Conservation (phyloP, 805 yeast genomes). For the Saturnispora mendoncae region DNA sequence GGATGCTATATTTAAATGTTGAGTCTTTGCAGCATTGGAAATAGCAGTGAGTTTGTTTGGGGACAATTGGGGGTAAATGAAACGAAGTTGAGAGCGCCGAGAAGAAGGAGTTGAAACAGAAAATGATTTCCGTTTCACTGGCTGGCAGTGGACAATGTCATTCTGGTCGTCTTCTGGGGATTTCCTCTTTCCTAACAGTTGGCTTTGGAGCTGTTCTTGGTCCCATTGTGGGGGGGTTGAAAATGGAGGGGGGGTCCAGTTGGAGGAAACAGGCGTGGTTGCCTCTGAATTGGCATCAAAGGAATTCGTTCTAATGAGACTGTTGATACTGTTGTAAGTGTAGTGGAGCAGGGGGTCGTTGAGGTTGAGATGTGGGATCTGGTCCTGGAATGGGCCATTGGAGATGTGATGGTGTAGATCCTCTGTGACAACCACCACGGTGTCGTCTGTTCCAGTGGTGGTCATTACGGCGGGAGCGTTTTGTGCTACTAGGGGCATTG, state of each 20-base stretch:
- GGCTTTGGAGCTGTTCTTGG: background rate
- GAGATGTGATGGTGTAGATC: no score
- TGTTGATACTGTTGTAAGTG: slow-evolving; percentile 5
- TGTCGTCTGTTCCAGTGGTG: no score
- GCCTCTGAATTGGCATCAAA: slow-evolving; percentile 1
- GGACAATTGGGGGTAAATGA: slow-evolving; percentile 2
- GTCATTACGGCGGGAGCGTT: no score
- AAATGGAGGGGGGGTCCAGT: slow-evolving; percentile 7
- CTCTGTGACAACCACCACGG: no score
- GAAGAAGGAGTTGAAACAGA: background rate
- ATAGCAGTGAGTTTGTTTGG: background rate
- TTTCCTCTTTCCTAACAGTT: no score
- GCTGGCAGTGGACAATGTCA: slow-evolving; percentile 2
- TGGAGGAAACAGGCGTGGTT: slow-evolving; percentile 1
- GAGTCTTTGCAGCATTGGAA: background rate
- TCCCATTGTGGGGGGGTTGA: background rate
- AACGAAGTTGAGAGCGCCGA: background rate
- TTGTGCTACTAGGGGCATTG: no score
- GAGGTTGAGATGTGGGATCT: no score
- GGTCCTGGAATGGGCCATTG: no score
- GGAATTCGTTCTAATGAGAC: slow-evolving; percentile 2
- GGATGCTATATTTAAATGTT: background rate
- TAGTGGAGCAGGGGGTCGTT: background rate
- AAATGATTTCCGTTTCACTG: background rate
- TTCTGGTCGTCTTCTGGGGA: no score